Conservation (phyloP, 2,329 filamentous ascomycete species). For the Nothopassalora personata region DNA sequence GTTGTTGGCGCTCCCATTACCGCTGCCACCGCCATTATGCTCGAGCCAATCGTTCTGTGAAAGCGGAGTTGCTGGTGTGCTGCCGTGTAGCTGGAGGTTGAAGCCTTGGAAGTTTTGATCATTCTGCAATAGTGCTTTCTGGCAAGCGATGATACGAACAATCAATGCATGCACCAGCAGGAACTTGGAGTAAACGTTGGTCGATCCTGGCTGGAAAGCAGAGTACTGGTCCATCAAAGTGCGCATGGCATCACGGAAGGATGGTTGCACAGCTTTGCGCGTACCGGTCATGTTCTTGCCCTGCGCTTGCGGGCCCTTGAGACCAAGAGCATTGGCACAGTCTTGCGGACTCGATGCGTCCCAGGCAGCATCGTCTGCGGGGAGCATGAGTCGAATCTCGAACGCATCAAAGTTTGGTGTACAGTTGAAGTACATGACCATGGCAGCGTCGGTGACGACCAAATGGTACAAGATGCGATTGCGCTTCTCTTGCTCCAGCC, state of each 20-base stretch:
- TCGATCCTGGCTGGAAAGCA: slow-evolving; percentile 59
- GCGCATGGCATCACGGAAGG: slow-evolving; percentile 57
- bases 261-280: slow-evolving; percentile 58
- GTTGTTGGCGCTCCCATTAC: slow-evolving; percentile 21
- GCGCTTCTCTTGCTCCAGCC: slow-evolving; percentile 67
- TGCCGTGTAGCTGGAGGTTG: slow-evolving; percentile 31
- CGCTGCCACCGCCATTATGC: slow-evolving; percentile 34
- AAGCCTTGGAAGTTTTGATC: slow-evolving; percentile 25
- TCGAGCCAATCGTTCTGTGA: slow-evolving; percentile 56
- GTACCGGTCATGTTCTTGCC: slow-evolving; percentile 59
- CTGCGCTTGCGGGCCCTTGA: slow-evolving; percentile 55
- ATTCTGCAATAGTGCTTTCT: slow-evolving; percentile 36
- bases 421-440: slow-evolving; percentile 68
- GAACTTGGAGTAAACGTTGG: slow-evolving; percentile 69
- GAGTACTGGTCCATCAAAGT: slow-evolving; percentile 56
- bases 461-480: slow-evolving; percentile 61
- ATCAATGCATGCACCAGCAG: slow-evolving; percentile 66
- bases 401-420: slow-evolving; percentile 57
- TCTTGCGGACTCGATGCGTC: slow-evolving; percentile 56
- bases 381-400: slow-evolving; percentile 63
- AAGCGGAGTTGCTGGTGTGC: slow-evolving; percentile 52
- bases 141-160: slow-evolving; percentile 54
- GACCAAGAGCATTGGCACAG: slow-evolving; percentile 61
- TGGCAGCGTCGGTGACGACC: slow-evolving; percentile 58
- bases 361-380: slow-evolving; percentile 69